Conservation (phyloP, 768 basidiomycete species). For the Lactarius hatsudake region DNA sequence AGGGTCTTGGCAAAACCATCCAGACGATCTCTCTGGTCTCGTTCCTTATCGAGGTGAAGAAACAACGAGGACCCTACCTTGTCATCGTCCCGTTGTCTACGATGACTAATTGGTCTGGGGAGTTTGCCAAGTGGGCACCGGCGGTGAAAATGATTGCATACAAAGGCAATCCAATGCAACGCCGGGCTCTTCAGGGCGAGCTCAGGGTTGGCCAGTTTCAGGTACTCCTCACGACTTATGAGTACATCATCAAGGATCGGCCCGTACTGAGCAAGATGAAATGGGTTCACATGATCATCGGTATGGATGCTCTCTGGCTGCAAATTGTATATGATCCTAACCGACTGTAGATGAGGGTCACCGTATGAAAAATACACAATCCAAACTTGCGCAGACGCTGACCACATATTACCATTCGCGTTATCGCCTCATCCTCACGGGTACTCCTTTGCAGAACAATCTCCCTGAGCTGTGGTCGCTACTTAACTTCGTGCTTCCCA, state of each 20-base stretch:
- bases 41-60: slow-evolving; percentile 89
- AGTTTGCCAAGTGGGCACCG: slow-evolving; percentile 98
- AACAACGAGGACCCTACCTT: slow-evolving; percentile 90
- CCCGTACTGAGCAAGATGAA: slow-evolving; percentile 84
- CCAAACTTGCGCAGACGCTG: slow-evolving; percentile 84
- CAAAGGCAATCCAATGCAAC: slow-evolving; percentile 86
- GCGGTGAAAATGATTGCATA: slow-evolving; percentile 75
- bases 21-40: slow-evolving; percentile 94
- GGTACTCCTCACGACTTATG: slow-evolving; percentile 91
- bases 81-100: slow-evolving; percentile 95
- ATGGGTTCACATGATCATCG: slow-evolving; percentile 98
- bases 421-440: slow-evolving; percentile 91
- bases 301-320: slow-evolving; percentile 40
- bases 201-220: slow-evolving; percentile 83
- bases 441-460: slow-evolving; percentile 96
- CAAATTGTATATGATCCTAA: slow-evolving; percentile 2
- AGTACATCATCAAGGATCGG: slow-evolving; percentile 98
- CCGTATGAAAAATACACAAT: slow-evolving; percentile 95
- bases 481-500: slow-evolving; percentile 91
- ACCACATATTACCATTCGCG: slow-evolving; percentile 91
- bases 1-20: slow-evolving; percentile 96
- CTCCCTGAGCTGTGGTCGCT: slow-evolving; percentile 94
- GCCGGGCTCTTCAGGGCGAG: slow-evolving; percentile 73
- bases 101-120: slow-evolving; percentile 95
- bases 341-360: slow-evolving; percentile 78